Conservation (phyloP, 768 basidiomycete genomes). For the Agrocybe praecox region DNA sequence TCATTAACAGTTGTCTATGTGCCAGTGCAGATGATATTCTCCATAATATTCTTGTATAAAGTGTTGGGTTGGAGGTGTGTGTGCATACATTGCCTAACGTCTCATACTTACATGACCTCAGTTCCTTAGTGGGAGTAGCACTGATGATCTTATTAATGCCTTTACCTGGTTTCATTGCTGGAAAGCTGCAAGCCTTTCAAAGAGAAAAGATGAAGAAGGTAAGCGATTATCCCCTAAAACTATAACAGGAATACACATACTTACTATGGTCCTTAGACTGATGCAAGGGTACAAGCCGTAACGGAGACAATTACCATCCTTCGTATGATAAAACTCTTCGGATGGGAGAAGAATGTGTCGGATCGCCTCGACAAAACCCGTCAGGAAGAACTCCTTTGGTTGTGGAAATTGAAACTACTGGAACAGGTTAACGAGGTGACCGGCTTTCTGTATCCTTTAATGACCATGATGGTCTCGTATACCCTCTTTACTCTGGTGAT, state of each 20-base stretch:
- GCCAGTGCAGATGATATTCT: constrained; percentile 42
- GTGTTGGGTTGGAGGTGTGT: constrained; percentile 49
- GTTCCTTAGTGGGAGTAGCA: constrained; percentile 59
- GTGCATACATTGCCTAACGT: not conserved
- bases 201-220: constrained; percentile 44
- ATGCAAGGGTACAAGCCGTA: constrained; percentile 61
- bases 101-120: not conserved
- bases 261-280: constrained; percentile 34
- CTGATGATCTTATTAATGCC: constrained; percentile 55
- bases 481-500: constrained; percentile 51
- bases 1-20: constrained; percentile 31
- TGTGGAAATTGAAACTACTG: constrained; percentile 17
- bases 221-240: no score
- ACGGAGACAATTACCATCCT: constrained; percentile 61
- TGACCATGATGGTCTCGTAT: constrained; percentile 71
- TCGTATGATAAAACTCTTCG: constrained; percentile 76
- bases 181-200: constrained; percentile 48
- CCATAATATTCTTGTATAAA: constrained; percentile 44
- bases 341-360: constrained; percentile 62
- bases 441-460: constrained; percentile 38
- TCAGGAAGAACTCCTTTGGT: constrained; percentile 55
- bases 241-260: no score
- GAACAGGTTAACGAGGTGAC: constrained; percentile 3
- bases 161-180: constrained; percentile 58
- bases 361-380: constrained; percentile 55